Evolutionary conservation across 108 stramenopile species (phyloP).

Genomic region (Stephanodiscus triporus): DNA sequence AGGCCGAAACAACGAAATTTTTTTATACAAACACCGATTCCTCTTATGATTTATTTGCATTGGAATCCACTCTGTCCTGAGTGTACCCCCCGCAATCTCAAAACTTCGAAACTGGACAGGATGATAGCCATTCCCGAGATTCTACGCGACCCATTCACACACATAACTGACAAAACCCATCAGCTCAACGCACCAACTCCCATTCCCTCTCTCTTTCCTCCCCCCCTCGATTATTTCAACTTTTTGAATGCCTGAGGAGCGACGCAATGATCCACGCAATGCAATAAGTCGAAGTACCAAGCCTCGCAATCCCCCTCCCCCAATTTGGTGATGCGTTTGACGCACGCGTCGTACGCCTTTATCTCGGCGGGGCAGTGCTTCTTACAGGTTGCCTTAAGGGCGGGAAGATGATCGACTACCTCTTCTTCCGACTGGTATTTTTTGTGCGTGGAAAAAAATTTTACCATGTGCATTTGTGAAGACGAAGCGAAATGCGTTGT

Average conservation of each 20-base stretch:
- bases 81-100: no score
- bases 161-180: background rate
- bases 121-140: background rate
- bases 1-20: no score
- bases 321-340: conserved; percentile 75
- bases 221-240: conserved; percentile 60
- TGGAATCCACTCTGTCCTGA: no score
- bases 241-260: conserved; percentile 87
- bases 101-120: no score
- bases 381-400: conserved; percentile 69
- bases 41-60: no score
- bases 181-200: background rate
- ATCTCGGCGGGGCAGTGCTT: conserved; percentile 69
- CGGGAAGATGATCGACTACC: conserved; percentile 80
- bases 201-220: background rate
- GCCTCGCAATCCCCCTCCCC: conserved; percentile 90
- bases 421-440: conserved; percentile 69
- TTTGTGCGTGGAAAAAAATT: no score
- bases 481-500: no score
- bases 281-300: conserved; percentile 90
- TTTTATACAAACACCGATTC: no score
- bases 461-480: no score
- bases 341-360: conserved; percentile 85
- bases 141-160: background rate
- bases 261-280: conserved; percentile 91